Evolutionary conservation across 306 rosid species (phyloP).

Genomic region (Betula pendula): DNA sequence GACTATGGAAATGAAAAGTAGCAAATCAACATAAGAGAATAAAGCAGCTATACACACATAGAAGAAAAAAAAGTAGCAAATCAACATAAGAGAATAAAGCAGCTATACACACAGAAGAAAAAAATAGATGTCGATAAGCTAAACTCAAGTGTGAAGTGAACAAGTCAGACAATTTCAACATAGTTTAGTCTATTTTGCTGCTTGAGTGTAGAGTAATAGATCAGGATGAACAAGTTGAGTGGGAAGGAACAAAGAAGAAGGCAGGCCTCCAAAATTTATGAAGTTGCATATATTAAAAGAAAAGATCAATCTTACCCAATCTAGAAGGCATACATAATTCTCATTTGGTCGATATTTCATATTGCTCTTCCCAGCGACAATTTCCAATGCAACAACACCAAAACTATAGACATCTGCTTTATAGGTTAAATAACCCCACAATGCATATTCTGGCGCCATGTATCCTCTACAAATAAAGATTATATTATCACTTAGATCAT

Average conservation of each 20-base stretch:
- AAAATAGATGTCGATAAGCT: too few species aligned
- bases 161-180: too few species aligned
- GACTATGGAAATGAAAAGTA: too few species aligned
- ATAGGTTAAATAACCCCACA: constrained; percentile 55
- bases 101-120: too few species aligned
- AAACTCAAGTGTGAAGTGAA: too few species aligned
- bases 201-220: too few species aligned
- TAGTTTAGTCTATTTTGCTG: too few species aligned
- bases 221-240: not conserved
- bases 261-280: not conserved
- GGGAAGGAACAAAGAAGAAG: constrained; percentile 1
- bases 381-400: constrained; percentile 63
- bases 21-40: too few species aligned
- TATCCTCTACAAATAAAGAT: constrained; percentile 50
- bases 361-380: constrained; percentile 49
- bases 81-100: too few species aligned
- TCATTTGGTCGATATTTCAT: constrained; percentile 43
- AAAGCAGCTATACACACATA: too few species aligned
- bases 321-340: constrained; percentile 60
- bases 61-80: too few species aligned
- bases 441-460: constrained; percentile 79
- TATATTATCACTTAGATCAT: too few species aligned
- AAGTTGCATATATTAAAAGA: not conserved
- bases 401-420: constrained; percentile 71
- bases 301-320: constrained; percentile 39